These are phyloP conservation scores for Sextonia rubra DNA, from an alignment of 164 flowering plant species.

Conservation along the genomic window DNA sequence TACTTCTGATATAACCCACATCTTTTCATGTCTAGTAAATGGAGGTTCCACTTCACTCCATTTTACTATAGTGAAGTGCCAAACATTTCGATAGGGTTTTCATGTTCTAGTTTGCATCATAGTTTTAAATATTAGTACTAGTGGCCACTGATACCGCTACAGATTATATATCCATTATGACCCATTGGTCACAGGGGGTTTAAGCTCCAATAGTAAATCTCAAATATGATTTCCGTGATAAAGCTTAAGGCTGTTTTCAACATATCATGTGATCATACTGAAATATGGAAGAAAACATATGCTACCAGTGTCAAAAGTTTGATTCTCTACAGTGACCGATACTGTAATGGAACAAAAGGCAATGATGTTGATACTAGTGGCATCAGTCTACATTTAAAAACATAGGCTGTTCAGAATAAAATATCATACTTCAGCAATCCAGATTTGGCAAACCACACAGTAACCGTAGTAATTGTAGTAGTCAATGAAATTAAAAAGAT, in stretches of 20 bases:
- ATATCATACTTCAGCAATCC: background rate
- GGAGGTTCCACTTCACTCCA: too few species aligned
- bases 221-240: background rate
- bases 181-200: background rate
- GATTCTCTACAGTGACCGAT: background rate
- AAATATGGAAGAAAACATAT: too few species aligned
- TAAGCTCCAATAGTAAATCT: background rate
- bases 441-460: background rate
- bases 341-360: background rate
- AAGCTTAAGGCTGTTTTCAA: background rate
- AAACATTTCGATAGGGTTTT: too few species aligned
- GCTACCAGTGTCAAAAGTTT: background rate
- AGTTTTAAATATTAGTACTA: background rate
- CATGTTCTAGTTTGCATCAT: background rate
- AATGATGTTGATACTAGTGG: background rate
- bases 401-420: background rate
- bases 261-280: background rate
- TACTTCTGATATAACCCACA: too few species aligned
- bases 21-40: too few species aligned
- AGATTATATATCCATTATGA: background rate
- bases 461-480: background rate
- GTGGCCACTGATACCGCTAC: background rate
- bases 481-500: background rate
- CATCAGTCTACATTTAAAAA: background rate
- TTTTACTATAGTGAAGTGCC: too few species aligned